Base-by-base conservation (phyloP, 1,284 basidiomycete species). In the Ceratobasidium papillatum region DNA sequence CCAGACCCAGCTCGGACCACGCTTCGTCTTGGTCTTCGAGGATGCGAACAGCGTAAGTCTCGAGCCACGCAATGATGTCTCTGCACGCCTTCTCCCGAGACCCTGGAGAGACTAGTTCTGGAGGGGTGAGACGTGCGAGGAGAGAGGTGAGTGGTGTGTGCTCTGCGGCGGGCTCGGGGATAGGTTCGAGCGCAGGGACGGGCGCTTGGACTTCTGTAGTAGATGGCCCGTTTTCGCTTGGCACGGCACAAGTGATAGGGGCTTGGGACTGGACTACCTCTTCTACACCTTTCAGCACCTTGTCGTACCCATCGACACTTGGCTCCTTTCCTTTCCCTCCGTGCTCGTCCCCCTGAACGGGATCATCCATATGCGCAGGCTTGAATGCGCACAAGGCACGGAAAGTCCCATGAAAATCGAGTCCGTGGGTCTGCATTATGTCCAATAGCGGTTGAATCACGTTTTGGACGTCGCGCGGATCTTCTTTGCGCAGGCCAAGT, bases 331-430 rank as follows among this genome's bases (percentile, higher is more conserved):
- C 45, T 30, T 66, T 66, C 17, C 49, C 22, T 11, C 25, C 36
- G 19, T 1, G 17, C 22, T 69, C 22, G 19, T 51, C 41, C 14
- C 56, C 69, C 14, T 38, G 32, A 7, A 45, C 22, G n/a, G 45
- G 43, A 30, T 75, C 75, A 7, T 58, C 30, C 41, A 66, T 41
- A n/a, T 66, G 74, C 47, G 45, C 64, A 1, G 89, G 87, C n/a
- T 83, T 83, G 86, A 96, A 95, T 52, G 82, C 83, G 3, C 86
- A 85, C 0, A 97, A 84, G 4, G 82, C 84, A 43, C 95, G 89
- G 86, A 96, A 93, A 1, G 94, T 91, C 4, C 87, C 85, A 80
- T 95, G 90, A 83, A 95, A 96, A 82, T 98, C 96, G 22, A 96
- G 85, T 63, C 84, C 84, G 78, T 95, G 88, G 8, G 82, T 81